phyloP scores from a whole-genome alignment of 2,329 filamentous ascomycete genomes.

The Emmonsiellopsis sp. region DNA sequence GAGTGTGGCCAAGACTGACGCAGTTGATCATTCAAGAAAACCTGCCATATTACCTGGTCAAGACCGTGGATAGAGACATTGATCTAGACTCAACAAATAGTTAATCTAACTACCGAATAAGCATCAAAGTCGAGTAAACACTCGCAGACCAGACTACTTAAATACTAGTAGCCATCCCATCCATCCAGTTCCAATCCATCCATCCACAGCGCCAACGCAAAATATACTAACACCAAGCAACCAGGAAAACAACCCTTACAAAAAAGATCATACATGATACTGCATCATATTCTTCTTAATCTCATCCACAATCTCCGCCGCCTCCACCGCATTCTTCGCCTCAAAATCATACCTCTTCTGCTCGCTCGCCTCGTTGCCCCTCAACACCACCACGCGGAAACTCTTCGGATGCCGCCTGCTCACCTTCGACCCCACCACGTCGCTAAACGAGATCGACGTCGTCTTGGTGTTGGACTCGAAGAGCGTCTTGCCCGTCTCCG shows the following conservation, averaged over 20 bases:
- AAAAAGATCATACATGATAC: constrained; percentile 27
- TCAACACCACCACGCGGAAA: constrained; percentile 52
- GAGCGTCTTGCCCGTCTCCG: constrained; percentile 43
- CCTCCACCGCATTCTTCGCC: constrained; percentile 47
- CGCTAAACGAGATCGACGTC: constrained; percentile 53
- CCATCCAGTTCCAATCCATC: neutral
- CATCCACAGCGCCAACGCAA: constrained; percentile 10
- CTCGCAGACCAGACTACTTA: neutral
- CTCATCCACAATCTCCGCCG: constrained; percentile 53
- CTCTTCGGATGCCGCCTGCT: constrained; percentile 55
- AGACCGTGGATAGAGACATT: no score
- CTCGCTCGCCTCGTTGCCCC: constrained; percentile 52
- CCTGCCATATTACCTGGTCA: no score
- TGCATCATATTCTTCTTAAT: constrained; percentile 50
- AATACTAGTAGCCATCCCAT: neutral
- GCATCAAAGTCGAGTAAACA: neutral
- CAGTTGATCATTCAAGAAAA: no score
- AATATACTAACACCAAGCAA: neutral
- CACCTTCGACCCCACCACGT: constrained; percentile 57
- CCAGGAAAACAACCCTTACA: constrained; percentile 1
- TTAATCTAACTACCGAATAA: neutral
- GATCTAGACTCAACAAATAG: no score
- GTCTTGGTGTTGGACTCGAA: constrained; percentile 42
- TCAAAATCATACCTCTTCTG: constrained; percentile 61
- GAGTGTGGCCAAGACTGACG: no score